Conservation (phyloP, 2,329 filamentous ascomycete species). For the Penicillium sp. region DNA sequence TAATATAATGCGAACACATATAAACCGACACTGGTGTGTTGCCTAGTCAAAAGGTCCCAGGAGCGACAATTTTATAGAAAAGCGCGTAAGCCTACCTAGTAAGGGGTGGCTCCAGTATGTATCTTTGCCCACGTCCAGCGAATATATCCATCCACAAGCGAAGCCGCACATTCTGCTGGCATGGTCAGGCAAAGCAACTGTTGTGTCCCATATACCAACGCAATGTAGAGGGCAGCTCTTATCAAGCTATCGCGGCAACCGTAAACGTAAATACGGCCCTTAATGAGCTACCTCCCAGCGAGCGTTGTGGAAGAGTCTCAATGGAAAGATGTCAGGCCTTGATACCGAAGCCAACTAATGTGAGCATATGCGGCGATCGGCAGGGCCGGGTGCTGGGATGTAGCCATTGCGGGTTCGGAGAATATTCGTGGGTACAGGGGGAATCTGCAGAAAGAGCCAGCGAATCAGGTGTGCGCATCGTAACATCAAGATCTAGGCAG, state of each 20-base stretch:
- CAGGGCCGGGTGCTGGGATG: constrained; percentile 19
- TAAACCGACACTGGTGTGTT: not conserved
- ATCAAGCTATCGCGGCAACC: constrained; percentile 58
- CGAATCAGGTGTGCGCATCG: too few relatives aligned
- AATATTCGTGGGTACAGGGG: not conserved
- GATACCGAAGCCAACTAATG: constrained; percentile 41
- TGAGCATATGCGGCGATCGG: constrained; percentile 20
- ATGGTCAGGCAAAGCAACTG: constrained; percentile 51
- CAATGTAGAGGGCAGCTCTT: constrained; percentile 40
- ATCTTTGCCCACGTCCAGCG: constrained; percentile 47
- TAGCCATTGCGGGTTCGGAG: not conserved
- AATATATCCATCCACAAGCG: constrained; percentile 54
- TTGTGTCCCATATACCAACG: constrained; percentile 45
- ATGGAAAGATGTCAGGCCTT: constrained; percentile 56
- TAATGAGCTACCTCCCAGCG: constrained; percentile 42
- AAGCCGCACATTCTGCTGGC: constrained; percentile 45
- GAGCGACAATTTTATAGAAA: too few relatives aligned
- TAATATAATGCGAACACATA: too few relatives aligned
- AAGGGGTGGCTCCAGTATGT: constrained; percentile 56
- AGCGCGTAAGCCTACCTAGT: constrained; percentile 56
- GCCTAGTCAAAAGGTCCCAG: constrained; percentile 17
- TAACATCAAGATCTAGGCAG: too few relatives aligned
- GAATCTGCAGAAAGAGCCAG: too few relatives aligned
- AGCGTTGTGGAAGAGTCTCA: constrained; percentile 36
- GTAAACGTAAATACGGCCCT: too few relatives aligned